These are phyloP conservation scores for Pseudomonodictys pantanalensis DNA, from an alignment of 495 filamentous ascomycete genomes.

Conservation along the genomic window DNA sequence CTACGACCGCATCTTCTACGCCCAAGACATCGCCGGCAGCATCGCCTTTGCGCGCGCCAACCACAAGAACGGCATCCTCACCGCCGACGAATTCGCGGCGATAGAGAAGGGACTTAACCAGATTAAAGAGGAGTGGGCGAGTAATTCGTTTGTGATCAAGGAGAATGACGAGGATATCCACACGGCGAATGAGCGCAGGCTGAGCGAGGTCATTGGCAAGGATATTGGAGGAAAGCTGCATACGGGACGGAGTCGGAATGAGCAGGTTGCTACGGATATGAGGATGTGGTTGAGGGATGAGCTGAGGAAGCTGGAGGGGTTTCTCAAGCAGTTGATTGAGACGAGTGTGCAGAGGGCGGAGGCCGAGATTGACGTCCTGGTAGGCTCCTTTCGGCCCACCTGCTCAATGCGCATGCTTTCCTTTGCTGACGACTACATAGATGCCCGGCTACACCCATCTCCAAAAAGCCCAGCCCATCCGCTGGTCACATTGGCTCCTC, in stretches of 20 bases:
- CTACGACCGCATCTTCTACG: slow-evolving; percentile 79
- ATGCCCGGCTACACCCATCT: slow-evolving; percentile 82
- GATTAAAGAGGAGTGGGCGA: slow-evolving; percentile 73
- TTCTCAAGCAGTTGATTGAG: slow-evolving; percentile 66
- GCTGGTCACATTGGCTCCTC: slow-evolving; percentile 86
- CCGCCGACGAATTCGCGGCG: slow-evolving; percentile 66
- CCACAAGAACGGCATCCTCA: slow-evolving; percentile 70
- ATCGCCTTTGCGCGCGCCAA: slow-evolving; percentile 89
- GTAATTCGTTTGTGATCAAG: slow-evolving; percentile 56
- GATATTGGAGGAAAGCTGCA: slow-evolving; percentile 87
- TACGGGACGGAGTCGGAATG: slow-evolving; percentile 87
- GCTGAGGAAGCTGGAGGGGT: slow-evolving; percentile 66
- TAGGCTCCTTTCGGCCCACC: slow-evolving; percentile 32
- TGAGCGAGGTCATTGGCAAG: slow-evolving; percentile 87
- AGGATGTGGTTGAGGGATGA: slow-evolving; percentile 84
- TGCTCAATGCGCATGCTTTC: slow-evolving; percentile 17
- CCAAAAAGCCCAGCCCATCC: slow-evolving; percentile 86
- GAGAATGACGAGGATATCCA: slow-evolving; percentile 79
- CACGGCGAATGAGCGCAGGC: slow-evolving; percentile 87
- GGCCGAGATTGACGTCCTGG: slow-evolving; percentile 63
- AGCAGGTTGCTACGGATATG: slow-evolving; percentile 94
- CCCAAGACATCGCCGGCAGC: slow-evolving; percentile 74
- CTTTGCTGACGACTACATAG: slow-evolving; percentile 40
- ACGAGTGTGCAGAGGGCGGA: slow-evolving; percentile 73
- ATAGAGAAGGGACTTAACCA: slow-evolving; percentile 72